Conservation (phyloP, 192 early-diverging fungal genomes). For the Hyaloraphidium curvatum region DNA sequence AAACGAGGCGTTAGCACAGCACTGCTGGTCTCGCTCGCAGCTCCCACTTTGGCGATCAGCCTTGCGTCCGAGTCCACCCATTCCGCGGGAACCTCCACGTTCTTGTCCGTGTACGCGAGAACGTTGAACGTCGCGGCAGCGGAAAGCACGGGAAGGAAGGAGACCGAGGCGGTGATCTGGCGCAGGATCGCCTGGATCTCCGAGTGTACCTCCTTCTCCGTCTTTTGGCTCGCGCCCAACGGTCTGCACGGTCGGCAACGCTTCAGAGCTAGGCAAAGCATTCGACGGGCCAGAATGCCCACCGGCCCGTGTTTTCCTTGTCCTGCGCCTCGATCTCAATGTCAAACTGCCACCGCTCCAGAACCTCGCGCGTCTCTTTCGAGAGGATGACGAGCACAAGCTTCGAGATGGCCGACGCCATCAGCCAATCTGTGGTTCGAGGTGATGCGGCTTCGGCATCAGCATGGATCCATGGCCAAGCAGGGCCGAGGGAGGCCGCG, state of each 20-base stretch:
- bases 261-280: too few relatives aligned
- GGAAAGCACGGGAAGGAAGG: conserved; percentile 66
- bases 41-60: too few relatives aligned
- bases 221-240: too few relatives aligned
- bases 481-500: not conserved
- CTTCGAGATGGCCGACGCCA: conserved; percentile 49
- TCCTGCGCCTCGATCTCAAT: conserved; percentile 42
- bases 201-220: conserved; percentile 37
- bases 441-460: not conserved
- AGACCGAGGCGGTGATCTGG: conserved; percentile 75
- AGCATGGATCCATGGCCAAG: not conserved
- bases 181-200: conserved; percentile 82
- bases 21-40: too few relatives aligned
- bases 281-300: too few relatives aligned
- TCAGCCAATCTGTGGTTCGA: conserved; percentile 44
- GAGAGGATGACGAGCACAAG: conserved; percentile 73
- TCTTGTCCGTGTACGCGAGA: conserved; percentile 67
- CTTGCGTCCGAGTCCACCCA: conserved; percentile 79
- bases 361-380: conserved; percentile 56
- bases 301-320: too few relatives aligned
- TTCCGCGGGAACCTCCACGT: conserved; percentile 62
- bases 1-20: too few relatives aligned
- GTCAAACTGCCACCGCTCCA: conserved; percentile 94
- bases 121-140: conserved; percentile 69
- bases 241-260: too few relatives aligned